Evolutionary conservation across 2,329 filamentous ascomycete species (phyloP).

Genomic region (Fusarium napiforme): DNA sequence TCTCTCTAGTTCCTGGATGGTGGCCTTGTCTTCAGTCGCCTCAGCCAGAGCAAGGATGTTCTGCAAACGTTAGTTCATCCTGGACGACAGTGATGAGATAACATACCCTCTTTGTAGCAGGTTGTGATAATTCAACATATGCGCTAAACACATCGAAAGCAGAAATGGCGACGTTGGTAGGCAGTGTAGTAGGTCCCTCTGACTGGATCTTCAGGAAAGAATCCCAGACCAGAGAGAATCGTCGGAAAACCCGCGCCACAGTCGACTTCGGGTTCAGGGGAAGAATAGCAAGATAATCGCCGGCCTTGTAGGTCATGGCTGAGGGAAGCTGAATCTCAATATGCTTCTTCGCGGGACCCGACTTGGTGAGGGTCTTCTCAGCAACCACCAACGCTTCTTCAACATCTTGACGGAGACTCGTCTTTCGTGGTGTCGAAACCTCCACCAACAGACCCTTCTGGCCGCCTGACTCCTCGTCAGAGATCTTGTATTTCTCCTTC

Average conservation of each 20-base stretch:
- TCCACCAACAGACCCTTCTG: slow-evolving; percentile 36
- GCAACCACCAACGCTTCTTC: slow-evolving; percentile 40
- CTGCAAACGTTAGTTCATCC: slow-evolving; percentile 36
- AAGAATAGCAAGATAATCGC: slow-evolving; percentile 80
- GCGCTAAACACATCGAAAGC: slow-evolving; percentile 72
- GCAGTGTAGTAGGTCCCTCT: slow-evolving; percentile 63
- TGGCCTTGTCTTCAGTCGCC: slow-evolving; percentile 58
- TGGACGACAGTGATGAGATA: neutral
- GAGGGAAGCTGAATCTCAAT: slow-evolving; percentile 75
- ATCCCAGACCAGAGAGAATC: slow-evolving; percentile 77
- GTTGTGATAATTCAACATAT: slow-evolving; percentile 79
- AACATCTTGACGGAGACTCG: slow-evolving; percentile 41
- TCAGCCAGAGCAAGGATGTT: slow-evolving; percentile 58
- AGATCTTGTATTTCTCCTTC: slow-evolving; percentile 52
- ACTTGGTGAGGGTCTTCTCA: slow-evolving; percentile 36
- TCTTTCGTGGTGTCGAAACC: slow-evolving; percentile 38
- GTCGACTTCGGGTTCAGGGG: slow-evolving; percentile 74
- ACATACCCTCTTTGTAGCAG: slow-evolving; percentile 73
- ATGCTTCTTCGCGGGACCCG: slow-evolving; percentile 63
- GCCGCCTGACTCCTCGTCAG: neutral
- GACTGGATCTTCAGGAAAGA: slow-evolving; percentile 70
- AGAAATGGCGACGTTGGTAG: slow-evolving; percentile 66
- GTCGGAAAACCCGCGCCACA: slow-evolving; percentile 71
- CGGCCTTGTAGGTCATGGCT: slow-evolving; percentile 73
- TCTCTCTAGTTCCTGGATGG: slow-evolving; percentile 55